phyloP scores from a whole-genome alignment of 306 rosid genomes.

The Glycine latifolia region DNA sequence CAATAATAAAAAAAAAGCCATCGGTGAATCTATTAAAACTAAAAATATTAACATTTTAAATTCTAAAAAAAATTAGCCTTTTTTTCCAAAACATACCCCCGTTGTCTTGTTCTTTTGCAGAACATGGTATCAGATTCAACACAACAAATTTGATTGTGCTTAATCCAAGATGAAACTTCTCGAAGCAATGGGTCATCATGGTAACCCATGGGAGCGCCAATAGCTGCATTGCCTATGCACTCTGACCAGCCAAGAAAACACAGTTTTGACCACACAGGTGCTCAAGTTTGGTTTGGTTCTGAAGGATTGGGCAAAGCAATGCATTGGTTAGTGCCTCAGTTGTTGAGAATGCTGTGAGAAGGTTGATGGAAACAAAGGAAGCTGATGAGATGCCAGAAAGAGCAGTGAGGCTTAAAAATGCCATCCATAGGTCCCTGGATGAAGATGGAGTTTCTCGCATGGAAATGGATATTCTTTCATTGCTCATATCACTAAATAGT shows the following conservation, averaged over 20 bases:
- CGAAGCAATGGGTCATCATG: no score
- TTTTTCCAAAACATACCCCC: no score
- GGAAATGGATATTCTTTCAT: slow-evolving; percentile 12
- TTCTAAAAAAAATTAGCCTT: no score
- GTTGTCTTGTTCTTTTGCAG: no score
- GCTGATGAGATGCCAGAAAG: neutral
- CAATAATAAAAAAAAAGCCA: no score
- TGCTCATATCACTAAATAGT: neutral
- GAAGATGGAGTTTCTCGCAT: slow-evolving; percentile 5
- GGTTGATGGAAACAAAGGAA: neutral
- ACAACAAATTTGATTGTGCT: no score
- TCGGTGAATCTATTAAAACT: no score
- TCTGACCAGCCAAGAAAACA: neutral
- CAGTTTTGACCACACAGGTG: neutral
- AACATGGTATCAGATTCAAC: no score
- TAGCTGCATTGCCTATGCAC: neutral
- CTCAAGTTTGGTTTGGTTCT: slow-evolving; percentile 9
- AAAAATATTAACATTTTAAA: no score
- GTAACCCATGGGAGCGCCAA: neutral
- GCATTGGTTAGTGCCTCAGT: neutral
- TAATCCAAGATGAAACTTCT: no score
- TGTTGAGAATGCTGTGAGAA: neutral
- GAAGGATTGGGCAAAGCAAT: slow-evolving; percentile 3
- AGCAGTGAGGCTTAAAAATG: neutral
- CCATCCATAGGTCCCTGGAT: neutral